phyloP scores from a whole-genome alignment of 495 filamentous ascomycete species.

The Podospora australis region DNA sequence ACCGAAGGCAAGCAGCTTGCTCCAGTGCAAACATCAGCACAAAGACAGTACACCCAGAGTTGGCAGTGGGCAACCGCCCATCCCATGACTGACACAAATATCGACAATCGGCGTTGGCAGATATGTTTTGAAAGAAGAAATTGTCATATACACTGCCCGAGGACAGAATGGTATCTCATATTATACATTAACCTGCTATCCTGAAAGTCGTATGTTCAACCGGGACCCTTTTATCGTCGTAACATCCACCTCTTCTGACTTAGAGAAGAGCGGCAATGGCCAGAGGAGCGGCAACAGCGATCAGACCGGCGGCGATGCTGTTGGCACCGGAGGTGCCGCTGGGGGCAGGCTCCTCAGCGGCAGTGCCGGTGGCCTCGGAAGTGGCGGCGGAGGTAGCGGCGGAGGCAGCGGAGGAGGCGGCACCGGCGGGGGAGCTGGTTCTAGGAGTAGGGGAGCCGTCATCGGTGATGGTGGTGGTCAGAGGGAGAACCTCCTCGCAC shows the following conservation, averaged over 20 bases:
- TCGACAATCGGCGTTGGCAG: too few relatives aligned
- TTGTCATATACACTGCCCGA: too few relatives aligned
- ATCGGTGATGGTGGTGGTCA: neutral
- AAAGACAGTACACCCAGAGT: too few relatives aligned
- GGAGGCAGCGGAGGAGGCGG: neutral
- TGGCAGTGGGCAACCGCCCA: too few relatives aligned
- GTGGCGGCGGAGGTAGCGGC: neutral
- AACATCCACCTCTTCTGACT: too few relatives aligned
- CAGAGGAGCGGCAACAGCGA: neutral
- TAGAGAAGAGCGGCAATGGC: slow-evolving; percentile 1
- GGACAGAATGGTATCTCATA: too few relatives aligned
- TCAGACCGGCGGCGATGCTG: slow-evolving; percentile 1
- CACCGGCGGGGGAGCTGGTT: neutral
- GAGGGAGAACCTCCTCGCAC: slow-evolving; percentile 12
- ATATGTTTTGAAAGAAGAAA: too few relatives aligned
- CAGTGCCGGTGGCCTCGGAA: neutral
- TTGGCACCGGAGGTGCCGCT: neutral
- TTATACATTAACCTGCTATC: neutral
- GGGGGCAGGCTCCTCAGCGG: neutral
- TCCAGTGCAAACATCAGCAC: too few relatives aligned
- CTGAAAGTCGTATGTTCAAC: neutral
- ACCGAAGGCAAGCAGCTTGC: too few relatives aligned
- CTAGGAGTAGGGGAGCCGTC: neutral
- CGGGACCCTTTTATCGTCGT: too few relatives aligned
- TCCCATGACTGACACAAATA: too few relatives aligned